These are phyloP conservation scores for Monosporascus sp. DNA, from an alignment of 2,329 filamentous ascomycete genomes.

Conservation along the genomic window DNA sequence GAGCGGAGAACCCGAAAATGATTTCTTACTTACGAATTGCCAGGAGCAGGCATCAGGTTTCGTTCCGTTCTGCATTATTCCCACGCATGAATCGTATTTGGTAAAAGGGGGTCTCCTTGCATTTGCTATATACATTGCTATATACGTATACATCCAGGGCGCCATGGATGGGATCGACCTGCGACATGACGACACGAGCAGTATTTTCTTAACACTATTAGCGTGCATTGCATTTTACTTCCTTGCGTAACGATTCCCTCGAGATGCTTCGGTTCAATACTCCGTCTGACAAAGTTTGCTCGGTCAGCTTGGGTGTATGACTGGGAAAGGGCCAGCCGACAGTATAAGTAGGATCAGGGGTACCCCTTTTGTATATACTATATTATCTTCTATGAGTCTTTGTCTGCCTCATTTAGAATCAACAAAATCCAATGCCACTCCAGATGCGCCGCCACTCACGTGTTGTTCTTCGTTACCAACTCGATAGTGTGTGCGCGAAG, in stretches of 20 bases:
- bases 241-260: neutral
- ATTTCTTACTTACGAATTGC: neutral
- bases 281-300: neutral
- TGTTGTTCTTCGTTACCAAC: neutral
- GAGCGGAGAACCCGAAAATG: neutral
- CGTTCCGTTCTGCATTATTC: too few species aligned
- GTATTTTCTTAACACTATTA: too few species aligned
- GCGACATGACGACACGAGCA: too few species aligned
- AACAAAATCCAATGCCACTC: neutral
- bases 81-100: too few species aligned
- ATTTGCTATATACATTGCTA: too few species aligned
- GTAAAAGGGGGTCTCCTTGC: too few species aligned
- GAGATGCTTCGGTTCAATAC: neutral
- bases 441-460: neutral
- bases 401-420: neutral
- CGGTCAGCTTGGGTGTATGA: neutral
- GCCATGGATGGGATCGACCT: too few species aligned
- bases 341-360: too few species aligned
- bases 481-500: neutral
- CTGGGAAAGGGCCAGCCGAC: too few species aligned
- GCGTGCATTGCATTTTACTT: neutral
- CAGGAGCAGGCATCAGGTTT: neutral
- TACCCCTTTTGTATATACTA: neutral
- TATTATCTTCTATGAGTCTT: neutral
- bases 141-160: too few species aligned